Evolutionary conservation across 352 stramenopile species (phyloP), one percentile per base, ranked within the genome.

Genomic region (Phytophthora litchii): DNA sequence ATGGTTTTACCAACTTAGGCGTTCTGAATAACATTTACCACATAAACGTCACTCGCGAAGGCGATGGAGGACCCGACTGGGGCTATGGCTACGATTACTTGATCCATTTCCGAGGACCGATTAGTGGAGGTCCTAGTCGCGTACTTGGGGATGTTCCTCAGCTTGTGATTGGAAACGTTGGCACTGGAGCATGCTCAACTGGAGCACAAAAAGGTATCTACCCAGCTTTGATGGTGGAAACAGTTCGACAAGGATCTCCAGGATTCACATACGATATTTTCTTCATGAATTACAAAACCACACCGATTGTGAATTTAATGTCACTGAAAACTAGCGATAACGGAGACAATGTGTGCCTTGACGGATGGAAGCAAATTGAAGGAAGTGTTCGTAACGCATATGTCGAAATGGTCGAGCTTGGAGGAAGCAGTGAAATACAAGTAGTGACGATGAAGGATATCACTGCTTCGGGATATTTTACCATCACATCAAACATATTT

Each of bases 81-180:
- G 86, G 86, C 8, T 94, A 87, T 53, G 86, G 86, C 0, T 94
- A 86, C 49, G 78, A 93, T 54, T 94, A 92, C 51, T 58, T 80
- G 7, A 77, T 94, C 45, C 50, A 76, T 21, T 94, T 91, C 38
- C 55, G 49, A 32, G 86, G 86, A 1, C 76, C 83, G 0, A 55
- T 92, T 10, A 57, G 52, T 9, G 82, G 84, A 16, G 80, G 82
- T 3, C 72, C 66, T 37, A 92, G 80, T 40, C 62, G n/a, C 3
- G 72, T 94, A 6, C 38, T 93, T 0, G 86, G 83, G 0, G 70
- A 92, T 40, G 62, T 93, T 3, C 50, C 61, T 8, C 65, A 72
- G 23, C 41, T 95, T 0, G 54, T 70, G 32, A 63, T 89, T 23
- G 61, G 85, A 14, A 89, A 87, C 32, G 44, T 91, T 6, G 86